Conservation (phyloP, 768 basidiomycete species). For the Russula emetica region DNA sequence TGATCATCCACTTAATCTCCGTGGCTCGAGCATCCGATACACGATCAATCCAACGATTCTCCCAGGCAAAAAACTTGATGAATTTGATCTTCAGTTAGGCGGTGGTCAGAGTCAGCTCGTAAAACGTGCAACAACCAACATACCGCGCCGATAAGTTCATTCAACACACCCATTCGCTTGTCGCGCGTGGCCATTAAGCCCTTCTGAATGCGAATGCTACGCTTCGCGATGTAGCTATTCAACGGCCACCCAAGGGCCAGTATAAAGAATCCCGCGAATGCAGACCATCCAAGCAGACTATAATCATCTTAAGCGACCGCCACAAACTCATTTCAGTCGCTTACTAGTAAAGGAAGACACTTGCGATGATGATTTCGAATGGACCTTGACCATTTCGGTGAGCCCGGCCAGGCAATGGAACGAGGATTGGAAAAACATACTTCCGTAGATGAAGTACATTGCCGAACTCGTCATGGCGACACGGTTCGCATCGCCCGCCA, state of each 20-base stretch:
- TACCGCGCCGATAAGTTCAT: constrained; percentile 69
- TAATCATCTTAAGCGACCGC: background rate
- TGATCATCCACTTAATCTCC: constrained; percentile 77
- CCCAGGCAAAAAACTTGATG: constrained; percentile 83
- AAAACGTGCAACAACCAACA: constrained; percentile 26
- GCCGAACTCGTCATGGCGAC: constrained; percentile 51
- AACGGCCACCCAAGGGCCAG: constrained; percentile 64
- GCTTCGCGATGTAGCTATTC: constrained; percentile 59
- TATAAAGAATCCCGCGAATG: constrained; percentile 73
- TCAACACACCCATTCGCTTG: constrained; percentile 71
- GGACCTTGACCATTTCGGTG: constrained; percentile 45
- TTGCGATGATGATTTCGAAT: constrained; percentile 71
- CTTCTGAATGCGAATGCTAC: constrained; percentile 58
- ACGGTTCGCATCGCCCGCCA: constrained; percentile 73
- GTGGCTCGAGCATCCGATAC: constrained; percentile 57
- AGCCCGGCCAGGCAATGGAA: background rate
- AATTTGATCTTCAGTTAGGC: constrained; percentile 51
- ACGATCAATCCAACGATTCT: constrained; percentile 67
- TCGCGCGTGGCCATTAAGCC: constrained; percentile 60
- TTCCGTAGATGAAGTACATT: constrained; percentile 64
- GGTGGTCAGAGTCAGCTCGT: background rate
- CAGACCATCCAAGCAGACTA: constrained; percentile 62
- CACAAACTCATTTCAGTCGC: background rate
- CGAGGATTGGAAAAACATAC: constrained; percentile 34
- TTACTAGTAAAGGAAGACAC: constrained; percentile 72